Base-by-base conservation (phyloP, 192 early-diverging fungal species). In the Podochytrium sp. region DNA sequence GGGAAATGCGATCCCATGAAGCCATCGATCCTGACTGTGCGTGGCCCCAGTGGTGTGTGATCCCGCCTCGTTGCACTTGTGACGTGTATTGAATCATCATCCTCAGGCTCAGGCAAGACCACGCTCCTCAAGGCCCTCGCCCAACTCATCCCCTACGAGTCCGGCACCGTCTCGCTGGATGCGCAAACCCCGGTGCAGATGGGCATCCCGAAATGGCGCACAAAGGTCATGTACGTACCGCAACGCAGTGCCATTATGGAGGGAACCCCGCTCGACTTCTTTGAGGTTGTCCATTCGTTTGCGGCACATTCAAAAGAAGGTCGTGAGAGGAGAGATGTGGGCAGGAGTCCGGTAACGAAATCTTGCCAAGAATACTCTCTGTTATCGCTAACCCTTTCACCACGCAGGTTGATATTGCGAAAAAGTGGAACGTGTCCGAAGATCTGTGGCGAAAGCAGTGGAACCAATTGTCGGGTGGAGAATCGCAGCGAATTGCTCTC, bases 61-160 rank as follows among this genome's bases (percentile, higher is more conserved):
- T n/a, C n/a, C n/a, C n/a, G n/a, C n/a, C n/a, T n/a, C n/a, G n/a
- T n/a, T n/a, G n/a, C 6, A 27, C 16, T 16, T 14, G 3, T 34
- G 70, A 4, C 2, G 39, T 10, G 27, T 7, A 43, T 27, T 55
- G 56, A 38, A 2, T 3, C 43, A 3, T 2, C 2, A 34, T 59
- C 38, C 32, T 4, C 3, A 74, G 67, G 74, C n/a, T 53, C 42
- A 27, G 75, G 93, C 32, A 93, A 96, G 69, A 93, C 92, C 2
- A 96, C 94, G 0, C 81, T 96, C 3, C 84, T 96, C 27, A 92
- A 93, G 75, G 93, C 90, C 73, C 77, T 96, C 42, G 90, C 93
- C 4, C 87, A 94, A 40, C 84, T 93, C 18, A 85, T 89, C 2
- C 71, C 85, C 1, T 88, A 84, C 74, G 89, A 91, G 33, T 79